Evolutionary conservation across 306 rosid genomes (phyloP).

Genomic region (Leucaena leucocephala): DNA sequence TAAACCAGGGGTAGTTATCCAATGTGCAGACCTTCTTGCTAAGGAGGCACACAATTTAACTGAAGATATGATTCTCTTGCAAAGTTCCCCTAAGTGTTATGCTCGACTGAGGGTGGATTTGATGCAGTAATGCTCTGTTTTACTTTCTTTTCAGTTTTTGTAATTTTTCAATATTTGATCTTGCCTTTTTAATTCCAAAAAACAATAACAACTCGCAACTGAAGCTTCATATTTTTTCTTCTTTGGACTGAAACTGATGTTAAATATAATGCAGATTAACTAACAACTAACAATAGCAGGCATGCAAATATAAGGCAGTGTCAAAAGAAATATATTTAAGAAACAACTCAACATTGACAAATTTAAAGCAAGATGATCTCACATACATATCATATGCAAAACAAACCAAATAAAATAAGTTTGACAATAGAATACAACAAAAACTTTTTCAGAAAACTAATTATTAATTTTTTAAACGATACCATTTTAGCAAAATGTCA

Average conservation of each 20-base stretch:
- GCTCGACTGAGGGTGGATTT: too few species aligned
- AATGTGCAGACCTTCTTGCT: too few species aligned
- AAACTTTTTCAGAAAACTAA: constrained; percentile 4
- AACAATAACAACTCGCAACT: too few species aligned
- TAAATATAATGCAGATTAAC: background rate
- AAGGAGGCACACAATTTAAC: too few species aligned
- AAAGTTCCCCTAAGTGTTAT: too few species aligned
- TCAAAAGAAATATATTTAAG: background rate
- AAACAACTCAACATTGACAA: background rate
- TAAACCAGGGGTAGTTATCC: too few species aligned
- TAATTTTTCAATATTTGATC: too few species aligned
- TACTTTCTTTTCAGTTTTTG: too few species aligned
- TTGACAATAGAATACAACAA: background rate
- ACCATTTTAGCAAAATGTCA: background rate
- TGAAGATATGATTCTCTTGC: too few species aligned
- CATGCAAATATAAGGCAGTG: background rate
- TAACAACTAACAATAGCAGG: background rate
- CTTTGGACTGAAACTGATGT: background rate
- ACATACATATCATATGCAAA: background rate
- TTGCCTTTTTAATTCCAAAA: too few species aligned
- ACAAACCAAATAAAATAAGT: constrained; percentile 2
- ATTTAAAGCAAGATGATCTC: background rate
- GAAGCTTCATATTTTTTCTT: background rate
- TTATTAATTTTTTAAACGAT: background rate
- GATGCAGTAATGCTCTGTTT: too few species aligned